phyloP scores from a whole-genome alignment of 179 eudicot genomes.

The Vitellaria paradoxa region DNA sequence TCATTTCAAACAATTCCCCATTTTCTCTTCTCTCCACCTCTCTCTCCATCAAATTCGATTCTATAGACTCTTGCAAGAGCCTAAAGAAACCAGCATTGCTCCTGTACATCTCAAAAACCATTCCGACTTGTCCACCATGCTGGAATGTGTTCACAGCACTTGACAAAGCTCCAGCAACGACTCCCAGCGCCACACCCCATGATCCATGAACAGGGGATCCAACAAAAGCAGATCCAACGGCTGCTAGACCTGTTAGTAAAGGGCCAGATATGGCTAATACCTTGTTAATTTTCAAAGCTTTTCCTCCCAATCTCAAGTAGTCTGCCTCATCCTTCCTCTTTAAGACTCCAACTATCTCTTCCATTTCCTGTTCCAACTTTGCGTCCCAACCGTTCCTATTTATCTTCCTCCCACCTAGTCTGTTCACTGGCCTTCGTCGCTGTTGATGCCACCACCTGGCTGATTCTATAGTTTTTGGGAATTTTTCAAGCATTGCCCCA shows the following conservation, averaged over 20 bases:
- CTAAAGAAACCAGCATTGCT: slow-evolving; percentile 59
- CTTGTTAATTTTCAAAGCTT: slow-evolving; percentile 49
- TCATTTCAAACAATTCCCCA: slow-evolving; percentile 60
- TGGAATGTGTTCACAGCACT: slow-evolving; percentile 41
- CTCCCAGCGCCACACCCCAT: slow-evolving; percentile 31
- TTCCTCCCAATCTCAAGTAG: slow-evolving; percentile 43
- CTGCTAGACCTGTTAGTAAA: slow-evolving; percentile 36
- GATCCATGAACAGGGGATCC: slow-evolving; percentile 17
- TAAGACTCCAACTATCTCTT: slow-evolving; percentile 34
- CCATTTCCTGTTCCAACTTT: slow-evolving; percentile 43
- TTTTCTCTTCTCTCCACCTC: slow-evolving; percentile 38
- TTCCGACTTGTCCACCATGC: slow-evolving; percentile 79
- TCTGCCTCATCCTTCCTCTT: slow-evolving; percentile 41
- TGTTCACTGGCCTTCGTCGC: neutral
- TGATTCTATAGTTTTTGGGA: slow-evolving; percentile 30
- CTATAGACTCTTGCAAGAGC: slow-evolving; percentile 43
- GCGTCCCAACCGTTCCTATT: slow-evolving; percentile 46
- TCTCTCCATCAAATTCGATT: slow-evolving; percentile 32
- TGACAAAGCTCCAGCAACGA: slow-evolving; percentile 10
- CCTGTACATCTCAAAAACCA: slow-evolving; percentile 75
- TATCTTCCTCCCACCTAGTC: neutral
- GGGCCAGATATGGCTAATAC: slow-evolving; percentile 42
- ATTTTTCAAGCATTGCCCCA: slow-evolving; percentile 45
- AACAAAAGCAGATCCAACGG: slow-evolving; percentile 32
- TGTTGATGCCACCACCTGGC: slow-evolving; percentile 37